phyloP scores from a whole-genome alignment of 345 rosid species.

The Brassica napus region Da-Ae NC_063452.1:23214501-23215000 shows the following conservation, averaged over 20 bases:
- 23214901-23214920: slow-evolving; percentile 69
- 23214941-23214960: slow-evolving; percentile 76
- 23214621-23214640: slow-evolving; percentile 57
- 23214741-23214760: slow-evolving; percentile 6
- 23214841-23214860: slow-evolving; percentile 70
- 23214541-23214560: slow-evolving; percentile 44
- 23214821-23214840: slow-evolving; percentile 56
- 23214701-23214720: not conserved
- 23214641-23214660: slow-evolving; percentile 44
- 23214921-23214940: slow-evolving; percentile 67
- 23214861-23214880: slow-evolving; percentile 84
- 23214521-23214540: slow-evolving; percentile 91
- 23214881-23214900: slow-evolving; percentile 84
- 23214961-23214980: slow-evolving; percentile 84
- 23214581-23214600: slow-evolving; percentile 96
- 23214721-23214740: not conserved
- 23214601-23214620: slow-evolving; percentile 90
- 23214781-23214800: slow-evolving; percentile 56
- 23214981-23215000: slow-evolving; percentile 73
- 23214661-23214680: slow-evolving; percentile 47
- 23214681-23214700: slow-evolving; percentile 61
- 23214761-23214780: slow-evolving; percentile 27
- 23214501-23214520: slow-evolving; percentile 77
- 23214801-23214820: slow-evolving; percentile 51
- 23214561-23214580: slow-evolving; percentile 98